A percentile compares a stretch with the other conserved stretches of the same genome.
Conservation (phyloP, 331 rosid genomes). For the Pyracantha coccinea region DNA sequence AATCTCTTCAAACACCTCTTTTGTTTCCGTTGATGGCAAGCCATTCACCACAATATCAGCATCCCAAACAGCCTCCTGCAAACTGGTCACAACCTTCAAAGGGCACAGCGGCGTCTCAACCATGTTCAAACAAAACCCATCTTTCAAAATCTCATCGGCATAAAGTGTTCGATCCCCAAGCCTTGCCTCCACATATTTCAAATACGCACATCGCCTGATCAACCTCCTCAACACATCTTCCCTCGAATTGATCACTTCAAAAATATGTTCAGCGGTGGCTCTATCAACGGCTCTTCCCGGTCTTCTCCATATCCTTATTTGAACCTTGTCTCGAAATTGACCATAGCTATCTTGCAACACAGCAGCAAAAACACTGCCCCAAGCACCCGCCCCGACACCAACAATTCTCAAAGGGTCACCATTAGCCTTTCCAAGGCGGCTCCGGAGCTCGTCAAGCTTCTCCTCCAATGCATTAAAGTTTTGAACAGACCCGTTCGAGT, state of each 20-base stretch:
- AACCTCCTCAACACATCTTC: conserved; percentile 85
- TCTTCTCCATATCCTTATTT: conserved; percentile 82
- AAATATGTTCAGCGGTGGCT: conserved; percentile 71
- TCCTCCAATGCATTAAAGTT: conserved; percentile 36
- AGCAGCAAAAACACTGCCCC: conserved; percentile 91
- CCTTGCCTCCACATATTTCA: conserved; percentile 88
- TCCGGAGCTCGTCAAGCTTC: conserved; percentile 59
- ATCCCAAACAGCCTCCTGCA: conserved; percentile 99
- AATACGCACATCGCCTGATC: conserved; percentile 76
- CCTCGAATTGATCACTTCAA: conserved; percentile 79
- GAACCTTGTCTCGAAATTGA: conserved; percentile 71
- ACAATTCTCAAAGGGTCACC: conserved; percentile 79
- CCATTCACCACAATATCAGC: conserved; percentile 97
- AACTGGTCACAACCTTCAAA: conserved; percentile 79
- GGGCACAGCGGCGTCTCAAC: conserved; percentile 89
- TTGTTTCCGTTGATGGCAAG: conserved; percentile 85
- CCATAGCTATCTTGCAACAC: conserved; percentile 74
- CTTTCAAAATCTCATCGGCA: conserved; percentile 89
- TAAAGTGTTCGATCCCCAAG: conserved; percentile 76
- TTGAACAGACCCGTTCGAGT: conserved; percentile 55
- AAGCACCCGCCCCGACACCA: conserved; percentile 92
- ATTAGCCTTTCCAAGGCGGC: conserved; percentile 39
- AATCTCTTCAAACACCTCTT: conserved; percentile 81
- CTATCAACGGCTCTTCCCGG: conserved; percentile 61
- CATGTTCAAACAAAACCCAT: conserved; percentile 92